Conservation (phyloP, 139 green algal genomes). For the Diplosphaera chodatii region DNA sequence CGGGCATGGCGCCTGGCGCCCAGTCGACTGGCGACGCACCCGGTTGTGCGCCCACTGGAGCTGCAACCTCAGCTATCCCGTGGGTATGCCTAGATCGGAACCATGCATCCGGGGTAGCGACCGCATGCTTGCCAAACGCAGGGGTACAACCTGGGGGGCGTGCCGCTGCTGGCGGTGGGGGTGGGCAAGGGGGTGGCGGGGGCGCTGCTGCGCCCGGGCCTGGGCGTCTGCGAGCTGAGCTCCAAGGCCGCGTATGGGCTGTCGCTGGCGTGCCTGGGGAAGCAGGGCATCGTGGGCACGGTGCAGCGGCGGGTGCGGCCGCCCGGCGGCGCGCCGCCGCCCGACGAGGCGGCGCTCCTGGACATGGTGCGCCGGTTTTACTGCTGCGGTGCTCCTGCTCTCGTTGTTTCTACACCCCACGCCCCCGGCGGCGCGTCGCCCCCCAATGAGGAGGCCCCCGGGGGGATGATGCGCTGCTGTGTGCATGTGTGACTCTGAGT, state of each 20-base stretch:
- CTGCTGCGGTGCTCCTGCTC: neutral
- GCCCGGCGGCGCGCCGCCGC: slow-evolving; percentile 47
- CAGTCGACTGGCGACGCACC: too few species aligned
- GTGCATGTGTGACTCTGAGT: too few species aligned
- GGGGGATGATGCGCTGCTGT: too few species aligned
- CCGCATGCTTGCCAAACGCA: slow-evolving; percentile 2
- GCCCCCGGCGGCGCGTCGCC: too few species aligned
- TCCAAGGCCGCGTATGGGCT: slow-evolving; percentile 54
- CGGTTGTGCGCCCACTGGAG: too few species aligned
- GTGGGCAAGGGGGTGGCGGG: slow-evolving; percentile 56
- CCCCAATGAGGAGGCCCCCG: too few species aligned
- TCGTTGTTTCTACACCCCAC: neutral
- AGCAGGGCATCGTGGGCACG: slow-evolving; percentile 70
- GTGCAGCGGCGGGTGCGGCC: slow-evolving; percentile 58
- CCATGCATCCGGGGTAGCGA: neutral
- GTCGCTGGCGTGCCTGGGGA: slow-evolving; percentile 67
- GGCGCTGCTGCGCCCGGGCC: slow-evolving; percentile 43
- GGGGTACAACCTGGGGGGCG: slow-evolving; percentile 33
- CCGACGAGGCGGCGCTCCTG: slow-evolving; percentile 11
- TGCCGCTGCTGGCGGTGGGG: slow-evolving; percentile 43
- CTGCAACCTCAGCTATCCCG: too few species aligned
- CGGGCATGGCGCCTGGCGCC: too few species aligned
- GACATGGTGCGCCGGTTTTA: neutral
- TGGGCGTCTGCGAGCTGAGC: slow-evolving; percentile 49
- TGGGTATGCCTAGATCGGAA: neutral